Base-by-base conservation (phyloP, 75 land plant genomes). In the Pinus albicaulis region DNA sequence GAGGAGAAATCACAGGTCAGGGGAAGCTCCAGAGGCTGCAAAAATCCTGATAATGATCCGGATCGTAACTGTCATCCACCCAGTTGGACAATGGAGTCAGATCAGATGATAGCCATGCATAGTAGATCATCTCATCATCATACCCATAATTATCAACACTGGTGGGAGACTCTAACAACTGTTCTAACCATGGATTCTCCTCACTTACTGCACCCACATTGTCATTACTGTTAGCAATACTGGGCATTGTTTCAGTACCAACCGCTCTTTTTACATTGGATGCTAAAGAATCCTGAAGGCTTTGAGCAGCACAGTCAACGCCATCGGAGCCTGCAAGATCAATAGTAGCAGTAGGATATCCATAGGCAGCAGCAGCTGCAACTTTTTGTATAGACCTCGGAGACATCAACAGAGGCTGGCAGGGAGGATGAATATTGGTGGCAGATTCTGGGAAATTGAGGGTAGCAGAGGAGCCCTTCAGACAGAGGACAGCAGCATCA, bases 401-500 rank as follows among this genome's bases (percentile, higher is more conserved):
- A 20, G 85, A 83, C 59, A 74, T 74, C 48, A 44, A 44, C 48
- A 5, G 48, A 44, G 48, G 48, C 7, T 44, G 48, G 24, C 61
- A 59, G 7, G 48, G 7, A 44, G 48, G 48, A 0, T 7, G 22
- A 4, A 70, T 19, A 22, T 2, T n/a, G 3, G 22, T 25, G 57
- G 69, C 48, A 62, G 79, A 55, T 55, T 59, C 66, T 0, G 92
- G 93, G 80, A 93, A 93, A 73, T 93, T 93, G 73, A 91, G 72
- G 44, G 68, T 71, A 24, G 92, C 91, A n/a, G 81, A 72, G 38
- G 83, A 72, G 72, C 95, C 95, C 41, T 87, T 89, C 55, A 93
- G 87, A 70, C 91, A 88, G 31, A 90, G 53, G 17, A 92, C 84
- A 17, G 95, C 95, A 53, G 89, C 93, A 66, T 93, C 95, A 56